Base-by-base conservation (phyloP, 148 eudicot genomes). In the Persicaria maculosa region DNA sequence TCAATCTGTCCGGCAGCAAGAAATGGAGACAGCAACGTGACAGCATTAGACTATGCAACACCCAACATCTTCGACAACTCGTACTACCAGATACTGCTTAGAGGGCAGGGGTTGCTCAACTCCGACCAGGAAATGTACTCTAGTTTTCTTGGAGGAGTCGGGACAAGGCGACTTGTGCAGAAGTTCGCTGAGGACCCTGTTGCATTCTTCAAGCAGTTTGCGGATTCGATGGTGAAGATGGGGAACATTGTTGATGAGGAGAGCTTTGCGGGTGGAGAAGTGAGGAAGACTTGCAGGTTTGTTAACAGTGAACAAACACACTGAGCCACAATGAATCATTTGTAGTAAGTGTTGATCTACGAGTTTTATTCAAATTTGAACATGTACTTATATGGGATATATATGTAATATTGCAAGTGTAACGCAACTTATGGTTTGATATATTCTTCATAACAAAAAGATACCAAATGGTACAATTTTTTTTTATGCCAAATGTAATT, bases 221-320 rank as follows among this genome's bases (percentile, higher is more conserved):
- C 97, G 0, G 88, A 92, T 74, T 95, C 99, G 0, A 95, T 95
- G 97, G 97, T 95, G 72, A 95, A 88, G 71, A 20, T 95, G 85
- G 97, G 99, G 62, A 95, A 92, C 25, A 90, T 95, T 45, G 88
- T 85, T 9, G 86, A 89, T 79, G 72, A 81, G 9, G 96, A 88
- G 10, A 88, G 88, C 74, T 87, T 76, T 80, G 82, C 36, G 9
- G 74, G 84, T 79, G 98, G 98, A 4, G 98, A 95, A 84, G 94
- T 95, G 11, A 87, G 99, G 81, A 85, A 75, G 77, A 95, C 79
- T 74, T 95, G 99, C 80, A 90, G 99, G 81, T 95, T 95, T 76
- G 84, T 95, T 71, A 95, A 92, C 53, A 72, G 74, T 72, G 54
- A 46, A 5, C 22, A 45, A 15, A 48, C 40, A 45, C 36, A 48